Base-by-base conservation (phyloP, 495 filamentous ascomycete species). In the Pseudotulostoma volvatum region DNA sequence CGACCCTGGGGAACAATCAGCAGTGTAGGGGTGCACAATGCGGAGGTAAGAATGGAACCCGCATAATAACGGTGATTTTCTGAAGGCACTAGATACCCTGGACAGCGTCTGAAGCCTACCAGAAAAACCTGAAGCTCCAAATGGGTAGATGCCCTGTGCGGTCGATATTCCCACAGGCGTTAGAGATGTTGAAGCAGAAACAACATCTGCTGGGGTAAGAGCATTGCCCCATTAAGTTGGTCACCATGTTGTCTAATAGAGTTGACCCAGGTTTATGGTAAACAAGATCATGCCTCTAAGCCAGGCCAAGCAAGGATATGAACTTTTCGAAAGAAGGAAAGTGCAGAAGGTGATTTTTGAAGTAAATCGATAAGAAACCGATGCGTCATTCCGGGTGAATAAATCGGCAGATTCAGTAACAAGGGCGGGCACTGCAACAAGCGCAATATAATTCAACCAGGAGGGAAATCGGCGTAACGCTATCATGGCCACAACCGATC, bases 101-200 rank as follows among this genome's bases (percentile, higher is more conserved):
- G 74, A 73, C 61, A 34, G 86, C 84, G 7, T 73, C 66, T 43
- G 72, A 93, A 49, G 86, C 80, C 9, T 95, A 95, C 54, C 71
- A 72, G 33, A 95, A 95, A 65, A 97, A 95, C 50, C 42, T 95
- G 42, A 77, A 71, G 37, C 51, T 95, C n/a, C 83, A 93, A 49
- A 93, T 94, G 77, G 90, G 88, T 21, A 70, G 90, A 38, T 97
- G 90, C 55, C 88, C 88, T 4, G 90, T 97, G 8, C 66, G 84
- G 35, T 81, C 79, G 31, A 77, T 95, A 39, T 86, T 90, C 44
- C 62, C 73, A 14, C 70, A 83, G 41, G 85, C 90, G 4, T 55
- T 95, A 38, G 72, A 76, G 38, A 68, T 86, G 39, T 53, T 97
- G 48, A 78, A 76, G 54, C 73, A 79, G 63, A 88, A 85, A 45